Conservation (phyloP, 495 filamentous ascomycete genomes). For the Penicillium flavigenum region DNA sequence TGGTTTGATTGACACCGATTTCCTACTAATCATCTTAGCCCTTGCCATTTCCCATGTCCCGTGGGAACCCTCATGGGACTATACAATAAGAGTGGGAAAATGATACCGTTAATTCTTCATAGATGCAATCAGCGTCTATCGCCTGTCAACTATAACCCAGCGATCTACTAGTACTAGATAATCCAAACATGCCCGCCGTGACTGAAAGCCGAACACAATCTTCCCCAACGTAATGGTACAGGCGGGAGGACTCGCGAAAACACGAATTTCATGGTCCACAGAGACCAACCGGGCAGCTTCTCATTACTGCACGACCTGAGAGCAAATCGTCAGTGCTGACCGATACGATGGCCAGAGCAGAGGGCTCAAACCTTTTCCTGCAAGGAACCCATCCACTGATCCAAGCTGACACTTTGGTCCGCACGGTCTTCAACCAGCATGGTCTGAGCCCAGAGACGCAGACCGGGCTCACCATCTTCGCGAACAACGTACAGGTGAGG, state of each 20-base stretch:
- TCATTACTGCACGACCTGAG: constrained; percentile 31
- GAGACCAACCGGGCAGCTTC: neutral
- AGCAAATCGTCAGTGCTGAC: constrained; percentile 15
- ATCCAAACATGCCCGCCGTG: constrained; percentile 13
- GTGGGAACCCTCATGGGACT: neutral
- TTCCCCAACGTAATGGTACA: constrained; percentile 26
- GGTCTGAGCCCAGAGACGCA: constrained; percentile 96
- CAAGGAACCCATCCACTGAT: constrained; percentile 88
- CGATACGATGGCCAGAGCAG: constrained; percentile 11
- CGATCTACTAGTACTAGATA: constrained; percentile 20
- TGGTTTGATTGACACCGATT: neutral
- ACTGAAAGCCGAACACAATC: constrained; percentile 9
- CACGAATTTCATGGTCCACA: constrained; percentile 2
- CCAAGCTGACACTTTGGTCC: constrained; percentile 86
- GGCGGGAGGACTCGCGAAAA: constrained; percentile 15
- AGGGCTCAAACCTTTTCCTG: constrained; percentile 85
- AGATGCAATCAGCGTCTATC: constrained; percentile 8
- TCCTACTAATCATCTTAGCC: neutral
- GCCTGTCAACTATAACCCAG: constrained; percentile 2
- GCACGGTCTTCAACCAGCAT: constrained; percentile 93
- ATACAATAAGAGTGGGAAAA: constrained; percentile 1
- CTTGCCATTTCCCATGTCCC: neutral
- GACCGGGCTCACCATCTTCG: constrained; percentile 91
- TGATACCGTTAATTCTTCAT: constrained; percentile 10
- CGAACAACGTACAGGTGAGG: constrained; percentile 92